phyloP scores from a whole-genome alignment of 352 stramenopile species.

The Phytopythium helicoides region DNA sequence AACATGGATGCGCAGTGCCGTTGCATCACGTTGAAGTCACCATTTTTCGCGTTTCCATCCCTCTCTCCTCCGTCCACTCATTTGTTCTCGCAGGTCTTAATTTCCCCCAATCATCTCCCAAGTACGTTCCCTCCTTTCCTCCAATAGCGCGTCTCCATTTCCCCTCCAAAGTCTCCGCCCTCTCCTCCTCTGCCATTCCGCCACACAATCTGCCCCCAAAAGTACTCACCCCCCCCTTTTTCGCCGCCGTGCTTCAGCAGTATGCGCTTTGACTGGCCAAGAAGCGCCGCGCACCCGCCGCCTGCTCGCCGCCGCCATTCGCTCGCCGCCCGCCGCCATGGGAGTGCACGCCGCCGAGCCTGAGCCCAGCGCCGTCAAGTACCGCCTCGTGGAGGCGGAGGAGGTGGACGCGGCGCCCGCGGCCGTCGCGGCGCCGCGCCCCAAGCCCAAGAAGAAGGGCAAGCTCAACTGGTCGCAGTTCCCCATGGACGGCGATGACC shows the following conservation, averaged over 20 bases:
- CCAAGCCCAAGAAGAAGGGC: slow-evolving; percentile 50
- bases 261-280: slow-evolving; percentile 6
- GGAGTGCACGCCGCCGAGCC: slow-evolving; percentile 4
- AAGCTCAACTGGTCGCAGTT: slow-evolving; percentile 80
- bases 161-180: no score
- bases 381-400: slow-evolving; percentile 79
- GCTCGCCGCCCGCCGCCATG: slow-evolving; percentile 3
- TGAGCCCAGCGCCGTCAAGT: slow-evolving; percentile 56
- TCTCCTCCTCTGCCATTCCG: no score
- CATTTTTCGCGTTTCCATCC: no score
- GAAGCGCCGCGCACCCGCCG: slow-evolving; percentile 24
- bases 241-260: not conserved
- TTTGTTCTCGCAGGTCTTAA: no score
- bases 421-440: slow-evolving; percentile 1
- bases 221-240: not conserved
- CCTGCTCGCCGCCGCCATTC: slow-evolving; percentile 32
- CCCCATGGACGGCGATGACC: slow-evolving; percentile 41
- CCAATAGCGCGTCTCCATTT: no score
- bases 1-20: no score
- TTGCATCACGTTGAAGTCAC: no score
- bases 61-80: no score
- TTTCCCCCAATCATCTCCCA: no score
- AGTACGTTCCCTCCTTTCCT: no score
- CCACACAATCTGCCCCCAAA: no score
- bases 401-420: slow-evolving; percentile 53